Percentiles rank a stretch among this genome's conserved stretches.
Conservation (phyloP, 2,329 filamentous ascomycete species). For the Aphanoascus verrucosus region DNA sequence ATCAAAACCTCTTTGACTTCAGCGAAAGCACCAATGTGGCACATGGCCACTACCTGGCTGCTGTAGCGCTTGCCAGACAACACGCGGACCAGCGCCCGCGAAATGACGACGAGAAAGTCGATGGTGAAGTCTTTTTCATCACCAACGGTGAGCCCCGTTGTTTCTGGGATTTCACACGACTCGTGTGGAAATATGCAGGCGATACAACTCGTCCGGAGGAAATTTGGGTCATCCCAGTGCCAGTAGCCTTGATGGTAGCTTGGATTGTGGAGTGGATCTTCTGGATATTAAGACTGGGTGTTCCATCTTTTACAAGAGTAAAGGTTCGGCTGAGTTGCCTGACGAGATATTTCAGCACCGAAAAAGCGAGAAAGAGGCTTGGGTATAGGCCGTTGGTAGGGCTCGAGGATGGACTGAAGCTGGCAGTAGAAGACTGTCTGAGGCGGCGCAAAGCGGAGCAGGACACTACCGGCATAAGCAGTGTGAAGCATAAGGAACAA, state of each 20-base stretch:
- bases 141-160: conserved; percentile 74
- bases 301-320: no score
- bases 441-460: no score
- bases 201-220: background rate
- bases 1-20: conserved; percentile 51
- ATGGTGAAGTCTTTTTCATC: conserved; percentile 70
- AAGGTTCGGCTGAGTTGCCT: background rate
- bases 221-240: background rate
- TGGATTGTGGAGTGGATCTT: background rate
- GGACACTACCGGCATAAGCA: no score
- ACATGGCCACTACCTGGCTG: conserved; percentile 67
- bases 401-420: background rate
- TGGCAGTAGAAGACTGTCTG: no score
- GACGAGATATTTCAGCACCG: background rate
- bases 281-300: background rate
- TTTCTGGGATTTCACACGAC: conserved; percentile 67
- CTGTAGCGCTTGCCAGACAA: conserved; percentile 54
- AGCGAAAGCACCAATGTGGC: conserved; percentile 52
- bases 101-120: conserved; percentile 54
- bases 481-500: no score
- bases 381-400: background rate
- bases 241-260: background rate
- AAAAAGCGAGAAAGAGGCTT: background rate
- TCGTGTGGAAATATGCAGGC: background rate
- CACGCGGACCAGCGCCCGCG: conserved; percentile 40